A percentile compares a stretch with the other conserved stretches of the same genome.
Evolutionary conservation across 75 land plant species (phyloP).

Genomic region (Pinus tabuliformis): DNA sequence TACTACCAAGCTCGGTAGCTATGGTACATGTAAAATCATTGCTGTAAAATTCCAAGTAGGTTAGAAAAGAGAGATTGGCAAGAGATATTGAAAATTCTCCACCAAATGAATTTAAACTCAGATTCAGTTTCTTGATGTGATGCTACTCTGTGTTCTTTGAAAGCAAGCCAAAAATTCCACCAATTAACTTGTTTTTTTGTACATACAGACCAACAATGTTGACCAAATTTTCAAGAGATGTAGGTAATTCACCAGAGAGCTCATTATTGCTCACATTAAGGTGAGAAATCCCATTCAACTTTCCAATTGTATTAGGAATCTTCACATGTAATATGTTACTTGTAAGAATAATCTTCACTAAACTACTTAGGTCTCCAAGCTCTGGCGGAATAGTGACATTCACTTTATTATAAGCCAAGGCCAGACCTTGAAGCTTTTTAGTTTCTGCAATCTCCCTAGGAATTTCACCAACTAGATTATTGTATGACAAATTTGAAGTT

Average conservation of each 20-base stretch:
- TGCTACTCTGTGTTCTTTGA: constrained; percentile 18
- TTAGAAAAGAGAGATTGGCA: constrained; percentile 11
- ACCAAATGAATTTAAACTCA: background rate
- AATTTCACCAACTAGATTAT: background rate
- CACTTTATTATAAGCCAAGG: constrained; percentile 1
- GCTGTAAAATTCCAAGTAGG: constrained; percentile 19
- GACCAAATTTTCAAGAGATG: background rate
- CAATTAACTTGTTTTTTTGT: constrained; percentile 11
- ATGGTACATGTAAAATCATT: constrained; percentile 17
- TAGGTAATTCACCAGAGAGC: constrained; percentile 18
- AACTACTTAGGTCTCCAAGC: constrained; percentile 17
- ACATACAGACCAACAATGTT: constrained; percentile 4
- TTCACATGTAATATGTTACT: constrained; percentile 16
- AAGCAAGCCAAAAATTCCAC: constrained; percentile 16
- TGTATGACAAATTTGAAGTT: no score
- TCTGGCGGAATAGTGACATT: constrained; percentile 17
- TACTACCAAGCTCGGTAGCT: constrained; percentile 8
- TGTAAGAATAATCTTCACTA: constrained; percentile 23
- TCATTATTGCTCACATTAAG: constrained; percentile 24
- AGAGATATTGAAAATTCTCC: constrained; percentile 11
- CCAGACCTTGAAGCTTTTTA: constrained; percentile 14
- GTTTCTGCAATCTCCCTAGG: constrained; percentile 14
- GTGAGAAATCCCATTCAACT: constrained; percentile 10
- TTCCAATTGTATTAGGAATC: constrained; percentile 23
- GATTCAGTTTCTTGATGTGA: constrained; percentile 16